These are phyloP conservation scores for Pseudoscleropodium purum DNA, from an alignment of 225 moss, liverwort and hornwort species.

Conservation along the genomic window DNA sequence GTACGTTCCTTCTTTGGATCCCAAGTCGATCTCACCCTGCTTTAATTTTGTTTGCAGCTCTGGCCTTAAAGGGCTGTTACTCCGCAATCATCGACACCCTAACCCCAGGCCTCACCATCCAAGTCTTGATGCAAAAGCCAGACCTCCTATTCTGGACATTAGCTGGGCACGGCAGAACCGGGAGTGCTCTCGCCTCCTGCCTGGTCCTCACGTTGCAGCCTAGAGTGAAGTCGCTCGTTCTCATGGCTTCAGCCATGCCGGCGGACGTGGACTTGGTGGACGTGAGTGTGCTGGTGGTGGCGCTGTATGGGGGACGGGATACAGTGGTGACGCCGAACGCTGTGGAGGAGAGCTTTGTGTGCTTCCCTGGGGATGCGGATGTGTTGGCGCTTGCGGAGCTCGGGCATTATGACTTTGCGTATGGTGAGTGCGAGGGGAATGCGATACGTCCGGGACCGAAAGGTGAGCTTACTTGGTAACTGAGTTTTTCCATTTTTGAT, in stretches of 20 bases:
- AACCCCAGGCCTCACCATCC: background rate
- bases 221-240: conserved; percentile 34
- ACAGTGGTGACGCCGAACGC: background rate
- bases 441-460: background rate
- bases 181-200: conserved; percentile 21
- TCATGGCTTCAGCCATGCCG: conserved; percentile 25
- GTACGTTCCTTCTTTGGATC: background rate
- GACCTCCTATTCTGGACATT: conserved; percentile 26
- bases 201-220: conserved; percentile 24
- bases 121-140: conserved; percentile 28
- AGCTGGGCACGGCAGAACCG: conserved; percentile 40
- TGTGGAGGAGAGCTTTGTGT: conserved; percentile 25
- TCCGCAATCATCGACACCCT: conserved; percentile 21
- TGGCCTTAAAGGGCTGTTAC: conserved; percentile 16
- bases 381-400: background rate
- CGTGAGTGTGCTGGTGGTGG: background rate
- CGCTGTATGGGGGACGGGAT: background rate
- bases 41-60: background rate
- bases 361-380: conserved; percentile 4
- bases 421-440: conserved; percentile 19
- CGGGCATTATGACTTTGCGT: conserved; percentile 42
- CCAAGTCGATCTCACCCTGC: background rate
- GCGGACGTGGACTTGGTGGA: background rate
- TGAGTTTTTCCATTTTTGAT: background rate
- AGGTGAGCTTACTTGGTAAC: background rate